Evolutionary conservation across 495 filamentous ascomycete species (phyloP).

Genomic region (Lasiosphaeriaceae sp.): DNA sequence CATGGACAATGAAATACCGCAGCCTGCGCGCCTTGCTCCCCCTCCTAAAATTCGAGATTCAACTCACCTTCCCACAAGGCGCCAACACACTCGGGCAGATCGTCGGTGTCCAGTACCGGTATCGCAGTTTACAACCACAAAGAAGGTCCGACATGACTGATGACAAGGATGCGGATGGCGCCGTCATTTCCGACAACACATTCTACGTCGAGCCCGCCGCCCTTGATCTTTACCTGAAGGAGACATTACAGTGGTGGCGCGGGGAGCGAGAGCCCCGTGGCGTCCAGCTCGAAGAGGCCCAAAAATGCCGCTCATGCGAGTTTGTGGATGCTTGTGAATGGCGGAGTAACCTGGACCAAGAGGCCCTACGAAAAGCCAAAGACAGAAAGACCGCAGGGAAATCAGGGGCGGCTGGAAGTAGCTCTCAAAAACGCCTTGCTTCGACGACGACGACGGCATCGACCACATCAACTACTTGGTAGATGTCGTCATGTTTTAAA

Average conservation of each 20-base stretch:
- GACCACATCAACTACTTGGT: too few species aligned
- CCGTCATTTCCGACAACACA: slow-evolving; percentile 57
- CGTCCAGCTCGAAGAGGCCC: slow-evolving; percentile 83
- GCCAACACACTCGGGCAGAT: slow-evolving; percentile 48
- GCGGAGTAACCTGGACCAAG: slow-evolving; percentile 38
- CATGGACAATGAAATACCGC: slow-evolving; percentile 36
- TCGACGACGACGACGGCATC: too few species aligned
- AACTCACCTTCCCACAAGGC: slow-evolving; percentile 52
- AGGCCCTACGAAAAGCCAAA: slow-evolving; percentile 17
- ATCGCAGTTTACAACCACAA: slow-evolving; percentile 21
- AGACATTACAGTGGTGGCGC: slow-evolving; percentile 82
- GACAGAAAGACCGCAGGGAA: slow-evolving; percentile 5
- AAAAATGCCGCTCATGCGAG: slow-evolving; percentile 70
- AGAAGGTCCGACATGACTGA: slow-evolving; percentile 45
- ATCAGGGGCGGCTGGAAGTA: neutral
- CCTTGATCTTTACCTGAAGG: slow-evolving; percentile 60
- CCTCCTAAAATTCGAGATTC: slow-evolving; percentile 44
- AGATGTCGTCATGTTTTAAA: too few species aligned
- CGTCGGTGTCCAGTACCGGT: slow-evolving; percentile 63
- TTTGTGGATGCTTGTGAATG: slow-evolving; percentile 54
- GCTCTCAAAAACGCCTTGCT: too few species aligned
- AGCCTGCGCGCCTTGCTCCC: slow-evolving; percentile 37
- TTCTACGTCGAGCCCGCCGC: slow-evolving; percentile 64
- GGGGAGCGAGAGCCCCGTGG: slow-evolving; percentile 74
- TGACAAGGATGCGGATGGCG: slow-evolving; percentile 27